Evolutionary conservation across 345 rosid genomes (phyloP).

Genomic region (Diplotaxis tenuifolia): DNA sequence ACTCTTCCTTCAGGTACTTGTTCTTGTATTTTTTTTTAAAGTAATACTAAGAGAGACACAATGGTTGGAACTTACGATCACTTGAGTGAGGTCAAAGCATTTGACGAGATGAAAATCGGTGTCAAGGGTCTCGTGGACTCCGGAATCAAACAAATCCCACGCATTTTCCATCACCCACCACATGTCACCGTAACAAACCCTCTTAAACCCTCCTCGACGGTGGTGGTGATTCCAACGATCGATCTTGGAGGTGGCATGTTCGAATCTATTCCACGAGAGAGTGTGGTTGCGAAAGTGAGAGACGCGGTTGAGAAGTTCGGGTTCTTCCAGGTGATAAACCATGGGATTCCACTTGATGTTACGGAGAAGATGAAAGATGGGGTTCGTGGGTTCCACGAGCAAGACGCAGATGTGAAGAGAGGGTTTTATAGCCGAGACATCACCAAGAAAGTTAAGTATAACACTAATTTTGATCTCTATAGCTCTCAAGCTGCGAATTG

Average conservation of each 20-base stretch:
- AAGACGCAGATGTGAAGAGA: background rate
- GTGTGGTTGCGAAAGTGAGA: background rate
- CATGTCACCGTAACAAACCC: background rate
- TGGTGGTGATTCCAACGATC: background rate
- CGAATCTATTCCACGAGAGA: background rate
- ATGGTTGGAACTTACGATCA: slow-evolving; percentile 1
- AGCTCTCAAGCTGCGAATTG: background rate
- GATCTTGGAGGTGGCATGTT: background rate
- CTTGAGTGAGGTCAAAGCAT: background rate
- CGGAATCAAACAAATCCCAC: background rate
- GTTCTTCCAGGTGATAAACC: background rate
- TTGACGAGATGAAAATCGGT: background rate
- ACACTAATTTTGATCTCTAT: background rate
- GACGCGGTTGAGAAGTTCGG: background rate
- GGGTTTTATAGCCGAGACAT: background rate
- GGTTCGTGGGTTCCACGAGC: background rate
- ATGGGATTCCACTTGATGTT: background rate
- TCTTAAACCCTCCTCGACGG: background rate
- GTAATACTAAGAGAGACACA: background rate
- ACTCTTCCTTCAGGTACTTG: background rate
- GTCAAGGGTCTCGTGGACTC: background rate
- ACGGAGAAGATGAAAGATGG: background rate
- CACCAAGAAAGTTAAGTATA: background rate
- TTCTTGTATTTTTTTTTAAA: background rate
- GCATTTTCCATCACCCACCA: background rate